Base-by-base conservation (phyloP, 257 asterid species). In the Salvia hispanica region DNA sequence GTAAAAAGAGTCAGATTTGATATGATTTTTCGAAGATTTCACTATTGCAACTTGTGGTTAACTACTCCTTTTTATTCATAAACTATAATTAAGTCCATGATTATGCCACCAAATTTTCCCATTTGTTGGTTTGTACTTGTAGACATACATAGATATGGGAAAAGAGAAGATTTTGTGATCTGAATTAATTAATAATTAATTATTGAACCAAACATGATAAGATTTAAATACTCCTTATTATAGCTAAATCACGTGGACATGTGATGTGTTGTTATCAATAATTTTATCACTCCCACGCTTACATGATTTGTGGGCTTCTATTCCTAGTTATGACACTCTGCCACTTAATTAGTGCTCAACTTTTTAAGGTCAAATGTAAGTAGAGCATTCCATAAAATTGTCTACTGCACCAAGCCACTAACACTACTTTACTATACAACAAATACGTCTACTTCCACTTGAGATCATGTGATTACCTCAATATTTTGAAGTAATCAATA, bases 1-100 rank as follows among this genome's bases (percentile, higher is more conserved):
- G 9, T 33, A n/a, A 51, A 64, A 15, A 10, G 51, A 28, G 31
- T 58, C 18, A 51, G 51, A 61, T 63, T 44, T 40, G 42, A n/a
- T 43, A 74, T 74, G 72, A 78, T 78, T 50, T 71, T 66, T 78
- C 58, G 77, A 78, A 78, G 79, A 31, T 78, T 61, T 66, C 72
- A 66, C 65, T 78, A 40, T 74, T 58, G 10, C 62, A 78, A 72
- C 60, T 69, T 51, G 62, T 64, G 74, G 50, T 28, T 50, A 59
- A 72, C 48, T 9, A 11, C 34, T 6, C 39, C 69, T 10, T 47
- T 65, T 54, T 53, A 9, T 39, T 13, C 16, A 10, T 66, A 14
- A 34, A 64, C 34, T 52, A 34, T 51, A 57, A 25, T 31, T 12
- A 14, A 2, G 13, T 31, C 12, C 44, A 59, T 74, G 58, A 74